Percentiles rank a stretch among this genome's conserved stretches.
These are phyloP conservation scores for Diddensiella transvaalensis DNA, from an alignment of 805 yeast genomes.

Conservation along the genomic window DNA sequence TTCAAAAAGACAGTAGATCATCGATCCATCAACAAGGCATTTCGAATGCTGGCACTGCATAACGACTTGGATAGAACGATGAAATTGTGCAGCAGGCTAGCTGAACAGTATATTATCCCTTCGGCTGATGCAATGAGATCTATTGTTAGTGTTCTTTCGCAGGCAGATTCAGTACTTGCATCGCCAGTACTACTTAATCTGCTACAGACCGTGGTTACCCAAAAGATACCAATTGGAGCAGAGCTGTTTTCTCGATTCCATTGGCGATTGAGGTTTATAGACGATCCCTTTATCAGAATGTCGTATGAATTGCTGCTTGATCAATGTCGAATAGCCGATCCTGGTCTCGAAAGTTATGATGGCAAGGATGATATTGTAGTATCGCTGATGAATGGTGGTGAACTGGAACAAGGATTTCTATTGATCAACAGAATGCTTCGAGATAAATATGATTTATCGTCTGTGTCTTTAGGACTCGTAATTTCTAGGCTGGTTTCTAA, in stretches of 20 bases:
- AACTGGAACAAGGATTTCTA: neutral
- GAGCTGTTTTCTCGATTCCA: neutral
- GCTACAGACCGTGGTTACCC: neutral
- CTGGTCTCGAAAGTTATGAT: neutral
- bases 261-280: slow-evolving; percentile 12
- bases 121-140: neutral
- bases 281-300: slow-evolving; percentile 11
- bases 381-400: neutral
- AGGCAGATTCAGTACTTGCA: slow-evolving; percentile 1
- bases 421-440: too few relatives aligned
- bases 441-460: neutral
- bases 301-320: slow-evolving; percentile 1
- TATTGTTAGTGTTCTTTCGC: slow-evolving; percentile 1
- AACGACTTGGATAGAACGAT: slow-evolving; percentile 5
- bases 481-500: neutral
- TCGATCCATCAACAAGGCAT: neutral
- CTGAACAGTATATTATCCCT: slow-evolving; percentile 2
- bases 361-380: neutral
- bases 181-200: slow-evolving; percentile 9
- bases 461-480: neutral
- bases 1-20: too few relatives aligned
- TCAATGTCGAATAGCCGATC: neutral
- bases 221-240: neutral
- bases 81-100: slow-evolving; percentile 9
- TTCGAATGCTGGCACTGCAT: neutral